A percentile compares a stretch with the other conserved stretches of the same genome.
Conservation (phyloP, 495 filamentous ascomycete genomes). For the Neurospora discreta region DNA sequence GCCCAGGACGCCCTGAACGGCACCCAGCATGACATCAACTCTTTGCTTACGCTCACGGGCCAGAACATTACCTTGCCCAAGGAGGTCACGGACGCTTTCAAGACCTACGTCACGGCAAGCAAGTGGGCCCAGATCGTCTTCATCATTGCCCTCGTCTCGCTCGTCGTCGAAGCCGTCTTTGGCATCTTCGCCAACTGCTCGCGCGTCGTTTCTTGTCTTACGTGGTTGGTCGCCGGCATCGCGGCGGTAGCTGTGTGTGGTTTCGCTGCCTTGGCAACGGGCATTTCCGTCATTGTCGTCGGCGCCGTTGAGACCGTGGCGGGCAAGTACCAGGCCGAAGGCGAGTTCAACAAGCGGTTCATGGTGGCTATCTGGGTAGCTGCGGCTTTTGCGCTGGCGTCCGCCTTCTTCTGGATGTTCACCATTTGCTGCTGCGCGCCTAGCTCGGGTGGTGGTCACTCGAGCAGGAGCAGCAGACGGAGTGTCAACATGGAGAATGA, state of each 20-base stretch:
- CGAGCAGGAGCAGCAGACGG: constrained; percentile 5
- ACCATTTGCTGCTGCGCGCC: constrained; percentile 77
- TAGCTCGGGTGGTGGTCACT: constrained; percentile 17
- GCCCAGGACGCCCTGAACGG: constrained; percentile 51
- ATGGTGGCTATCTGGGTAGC: constrained; percentile 66
- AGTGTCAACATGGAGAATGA: constrained; percentile 19
- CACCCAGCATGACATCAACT: constrained; percentile 37
- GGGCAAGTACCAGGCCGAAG: constrained; percentile 54
- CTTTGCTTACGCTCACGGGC: constrained; percentile 29
- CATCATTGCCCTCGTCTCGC: constrained; percentile 54
- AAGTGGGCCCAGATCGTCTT: constrained; percentile 79
- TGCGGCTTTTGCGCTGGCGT: constrained; percentile 60
- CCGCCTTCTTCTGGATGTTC: constrained; percentile 79
- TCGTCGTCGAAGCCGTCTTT: constrained; percentile 65
- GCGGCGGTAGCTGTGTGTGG: constrained; percentile 51
- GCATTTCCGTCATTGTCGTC: constrained; percentile 49
- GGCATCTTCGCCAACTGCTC: constrained; percentile 58
- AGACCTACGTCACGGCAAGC: constrained; percentile 57
- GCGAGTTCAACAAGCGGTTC: constrained; percentile 54
- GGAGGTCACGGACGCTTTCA: constrained; percentile 51
- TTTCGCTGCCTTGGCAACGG: constrained; percentile 49
- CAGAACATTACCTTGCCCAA: constrained; percentile 44
- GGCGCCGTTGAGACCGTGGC: constrained; percentile 56
- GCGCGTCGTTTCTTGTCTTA: constrained; percentile 36
- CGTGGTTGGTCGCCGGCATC: constrained; percentile 34